These are phyloP conservation scores for Hymenoscyphus fraxineus DNA, from an alignment of 2,329 filamentous ascomycete genomes.

Conservation along the genomic window DNA sequence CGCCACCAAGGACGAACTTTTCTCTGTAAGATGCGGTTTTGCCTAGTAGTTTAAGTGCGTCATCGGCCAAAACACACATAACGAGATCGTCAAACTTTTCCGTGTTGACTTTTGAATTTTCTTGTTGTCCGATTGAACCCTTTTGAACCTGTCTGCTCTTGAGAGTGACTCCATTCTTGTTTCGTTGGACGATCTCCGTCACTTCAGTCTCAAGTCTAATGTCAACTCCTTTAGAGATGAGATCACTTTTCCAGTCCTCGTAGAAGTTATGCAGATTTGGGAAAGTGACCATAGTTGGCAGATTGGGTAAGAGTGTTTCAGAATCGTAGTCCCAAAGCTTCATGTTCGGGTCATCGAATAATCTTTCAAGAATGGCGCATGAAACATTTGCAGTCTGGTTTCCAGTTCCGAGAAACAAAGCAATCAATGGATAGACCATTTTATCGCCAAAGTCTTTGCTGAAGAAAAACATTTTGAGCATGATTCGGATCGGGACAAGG, in stretches of 20 bases:
- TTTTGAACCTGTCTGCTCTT: constrained; percentile 43
- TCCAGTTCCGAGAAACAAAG: constrained; percentile 67
- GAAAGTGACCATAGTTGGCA: constrained; percentile 64
- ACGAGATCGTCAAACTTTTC: constrained; percentile 65
- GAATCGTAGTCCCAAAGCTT: constrained; percentile 57
- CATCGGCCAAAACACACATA: constrained; percentile 62
- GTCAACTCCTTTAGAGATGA: constrained; percentile 52
- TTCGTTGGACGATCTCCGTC: constrained; percentile 47
- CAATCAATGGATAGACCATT: constrained; percentile 68
- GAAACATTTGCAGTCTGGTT: constrained; percentile 72
- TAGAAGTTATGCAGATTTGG: constrained; percentile 61
- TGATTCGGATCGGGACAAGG: constrained; percentile 58
- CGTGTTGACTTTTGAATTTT: constrained; percentile 39
- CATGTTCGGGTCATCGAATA: constrained; percentile 57
- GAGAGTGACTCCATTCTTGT: constrained; percentile 50
- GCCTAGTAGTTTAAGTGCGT: constrained; percentile 57
- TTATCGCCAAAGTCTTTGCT: constrained; percentile 66
- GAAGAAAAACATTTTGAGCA: constrained; percentile 66
- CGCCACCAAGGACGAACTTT: constrained; percentile 64
- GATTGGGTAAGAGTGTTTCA: constrained; percentile 52
- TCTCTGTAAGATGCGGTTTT: constrained; percentile 58
- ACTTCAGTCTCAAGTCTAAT: constrained; percentile 56
- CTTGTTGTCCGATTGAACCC: constrained; percentile 40
- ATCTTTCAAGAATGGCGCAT: constrained; percentile 59
- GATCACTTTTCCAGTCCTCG: constrained; percentile 52